Base-by-base conservation (phyloP, 2,329 filamentous ascomycete genomes). In the Aureobasidium subglaciale region DNA sequence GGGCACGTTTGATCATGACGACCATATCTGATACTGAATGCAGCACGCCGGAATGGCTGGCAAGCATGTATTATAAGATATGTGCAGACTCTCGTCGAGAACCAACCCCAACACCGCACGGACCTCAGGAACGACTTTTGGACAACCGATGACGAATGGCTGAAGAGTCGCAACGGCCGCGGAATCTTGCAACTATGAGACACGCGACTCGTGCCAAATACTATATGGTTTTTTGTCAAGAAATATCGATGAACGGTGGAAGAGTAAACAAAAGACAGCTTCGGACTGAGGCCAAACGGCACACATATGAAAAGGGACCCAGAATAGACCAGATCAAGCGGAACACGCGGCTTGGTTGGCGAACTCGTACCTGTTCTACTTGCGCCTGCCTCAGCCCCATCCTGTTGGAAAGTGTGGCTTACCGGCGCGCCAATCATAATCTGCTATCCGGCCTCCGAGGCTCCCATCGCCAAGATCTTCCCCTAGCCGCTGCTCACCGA, bases 31-130 rank as follows among this genome's bases (percentile, higher is more conserved):
- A 41, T 13, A 25, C 13, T 34, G 34, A 8, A 30, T 34, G 42
- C 40, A 40, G 32, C 40, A 48, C 48, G 41, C 34, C 54, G 42
- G 42, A 15, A 43, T 10, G 46, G 42, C 42, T 49, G 37, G 35
- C 50, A 50, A 35, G 29, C 43, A 34, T 38, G 18, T 41, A 48
- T 29, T 41, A 48, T 45, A 48, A 48, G 32, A 45, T 34, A 27
- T 45, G 42, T 30, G 43, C 30, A 34, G 30, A 24, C n/a, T 24
- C 13, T 48, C 16, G 18, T 24, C 43, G 35, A 48, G 46, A n/a
- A 50, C 46, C 46, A 48, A 29, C 46, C 46, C 46, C 46, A 50
- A 50, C 46, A 38, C 46, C 34, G 46, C 46, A 50, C 46, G 46
- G 46, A 50, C 46, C 38, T 30, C n/a, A n/a, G n/a, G n/a, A n/a